Conservation (phyloP, 2,329 filamentous ascomycete genomes). For the Amphichorda felina region DNA sequence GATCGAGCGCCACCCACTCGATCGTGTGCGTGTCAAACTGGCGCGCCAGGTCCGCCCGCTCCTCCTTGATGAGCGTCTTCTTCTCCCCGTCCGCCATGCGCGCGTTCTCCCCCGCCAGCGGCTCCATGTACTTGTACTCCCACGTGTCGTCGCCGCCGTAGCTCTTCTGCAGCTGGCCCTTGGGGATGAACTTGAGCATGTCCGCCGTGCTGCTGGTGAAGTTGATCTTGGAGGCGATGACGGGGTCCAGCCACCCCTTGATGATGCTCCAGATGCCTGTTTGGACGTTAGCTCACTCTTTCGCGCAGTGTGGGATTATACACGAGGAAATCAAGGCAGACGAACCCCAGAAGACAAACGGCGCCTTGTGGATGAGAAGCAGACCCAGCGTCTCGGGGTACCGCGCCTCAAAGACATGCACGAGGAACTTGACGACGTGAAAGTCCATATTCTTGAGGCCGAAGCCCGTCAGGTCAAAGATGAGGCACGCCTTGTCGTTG, state of each 20-base stretch:
- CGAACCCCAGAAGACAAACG: conserved; percentile 52
- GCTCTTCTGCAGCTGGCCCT: conserved; percentile 63
- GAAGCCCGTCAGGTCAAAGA: conserved; percentile 66
- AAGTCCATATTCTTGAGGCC: conserved; percentile 67
- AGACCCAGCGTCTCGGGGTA: conserved; percentile 63
- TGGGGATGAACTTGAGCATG: conserved; percentile 63
- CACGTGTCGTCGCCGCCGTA: conserved; percentile 80
- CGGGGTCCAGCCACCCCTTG: conserved; percentile 89
- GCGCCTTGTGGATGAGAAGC: conserved; percentile 64
- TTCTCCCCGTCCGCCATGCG: conserved; percentile 54
- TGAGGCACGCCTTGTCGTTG: conserved; percentile 19
- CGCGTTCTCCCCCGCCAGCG: conserved; percentile 63
- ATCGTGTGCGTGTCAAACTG: conserved; percentile 65
- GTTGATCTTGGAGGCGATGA: conserved; percentile 87
- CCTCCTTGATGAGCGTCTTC: conserved; percentile 49
- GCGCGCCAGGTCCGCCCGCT: conserved; percentile 53
- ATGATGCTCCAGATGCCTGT: conserved; percentile 92
- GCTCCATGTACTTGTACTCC: conserved; percentile 74
- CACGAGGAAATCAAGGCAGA: no score
- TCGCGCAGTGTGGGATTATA: neutral
- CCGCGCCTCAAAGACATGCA: conserved; percentile 68
- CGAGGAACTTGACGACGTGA: conserved; percentile 65
- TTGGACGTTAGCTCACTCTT: no score
- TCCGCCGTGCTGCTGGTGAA: conserved; percentile 79
- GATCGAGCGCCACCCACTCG: conserved; percentile 53